These are phyloP conservation scores for Rubia tinctorum DNA, from an alignment of 305 asterid genomes.

Conservation along the genomic window DNA sequence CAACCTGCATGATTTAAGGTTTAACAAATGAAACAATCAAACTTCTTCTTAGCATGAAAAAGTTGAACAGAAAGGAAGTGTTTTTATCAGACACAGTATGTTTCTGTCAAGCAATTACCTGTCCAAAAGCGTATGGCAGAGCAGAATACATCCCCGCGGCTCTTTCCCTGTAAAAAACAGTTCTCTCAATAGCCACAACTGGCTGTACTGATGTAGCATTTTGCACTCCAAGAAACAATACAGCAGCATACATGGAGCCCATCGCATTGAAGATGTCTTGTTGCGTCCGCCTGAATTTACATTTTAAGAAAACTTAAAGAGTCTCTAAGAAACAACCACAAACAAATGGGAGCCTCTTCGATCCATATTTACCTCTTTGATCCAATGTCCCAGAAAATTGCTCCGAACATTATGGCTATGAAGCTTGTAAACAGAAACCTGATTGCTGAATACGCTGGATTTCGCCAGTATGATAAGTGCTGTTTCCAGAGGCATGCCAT, in stretches of 20 bases:
- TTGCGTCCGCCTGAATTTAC: constrained; percentile 38
- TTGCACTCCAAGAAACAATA: no score
- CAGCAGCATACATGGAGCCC: constrained; percentile 41
- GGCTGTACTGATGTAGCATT: no score
- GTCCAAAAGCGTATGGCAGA: no score
- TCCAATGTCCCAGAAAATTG: constrained; percentile 89
- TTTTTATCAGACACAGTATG: constrained; percentile 29
- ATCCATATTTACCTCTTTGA: constrained; percentile 44
- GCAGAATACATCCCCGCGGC: no score
- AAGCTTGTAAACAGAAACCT: constrained; percentile 62
- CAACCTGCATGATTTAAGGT: constrained; percentile 6
- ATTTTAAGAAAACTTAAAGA: not conserved
- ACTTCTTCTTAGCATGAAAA: no score
- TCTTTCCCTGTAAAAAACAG: no score
- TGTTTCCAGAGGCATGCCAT: constrained; percentile 87
- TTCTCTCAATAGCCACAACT: no score
- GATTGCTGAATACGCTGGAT: constrained; percentile 81
- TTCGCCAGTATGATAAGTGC: constrained; percentile 78
- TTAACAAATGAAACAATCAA: no score
- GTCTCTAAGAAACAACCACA: not conserved
- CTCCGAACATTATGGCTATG: constrained; percentile 71
- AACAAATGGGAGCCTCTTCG: not conserved
- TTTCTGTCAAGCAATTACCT: no score
- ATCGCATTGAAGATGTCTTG: constrained; percentile 79
- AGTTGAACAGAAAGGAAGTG: not conserved